These are phyloP conservation scores for Aspergillus vadensis DNA, from an alignment of 2,329 filamentous ascomycete species.

Conservation along the genomic window DNA sequence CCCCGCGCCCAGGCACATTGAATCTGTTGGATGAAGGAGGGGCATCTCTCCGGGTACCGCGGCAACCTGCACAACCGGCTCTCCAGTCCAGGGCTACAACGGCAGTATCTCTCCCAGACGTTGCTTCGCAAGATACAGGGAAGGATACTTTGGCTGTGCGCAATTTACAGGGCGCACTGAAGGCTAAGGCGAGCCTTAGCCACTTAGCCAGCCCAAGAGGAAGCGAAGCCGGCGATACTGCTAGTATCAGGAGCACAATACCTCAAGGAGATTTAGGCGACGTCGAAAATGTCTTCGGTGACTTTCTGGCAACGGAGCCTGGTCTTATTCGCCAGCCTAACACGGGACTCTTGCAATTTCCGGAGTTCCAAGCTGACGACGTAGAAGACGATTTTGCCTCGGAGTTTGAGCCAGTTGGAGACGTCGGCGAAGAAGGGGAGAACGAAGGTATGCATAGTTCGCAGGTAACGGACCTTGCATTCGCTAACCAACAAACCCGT, in stretches of 20 bases:
- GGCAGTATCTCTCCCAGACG: slow-evolving; percentile 77
- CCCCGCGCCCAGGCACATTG: slow-evolving; percentile 48
- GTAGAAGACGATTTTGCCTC: slow-evolving; percentile 67
- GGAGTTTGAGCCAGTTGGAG: slow-evolving; percentile 75
- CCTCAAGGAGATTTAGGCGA: slow-evolving; percentile 66
- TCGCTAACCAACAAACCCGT: slow-evolving; percentile 8
- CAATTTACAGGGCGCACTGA: slow-evolving; percentile 32
- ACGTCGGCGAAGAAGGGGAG: slow-evolving; percentile 54
- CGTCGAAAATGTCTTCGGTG: slow-evolving; percentile 77
- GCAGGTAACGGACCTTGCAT: neutral
- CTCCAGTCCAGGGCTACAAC: slow-evolving; percentile 73
- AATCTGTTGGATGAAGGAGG: slow-evolving; percentile 38
- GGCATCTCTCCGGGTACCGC: slow-evolving; percentile 35
- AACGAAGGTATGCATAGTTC: slow-evolving; percentile 56
- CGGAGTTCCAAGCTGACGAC: slow-evolving; percentile 48
- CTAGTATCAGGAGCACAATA: slow-evolving; percentile 53
- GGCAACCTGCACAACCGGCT: slow-evolving; percentile 35
- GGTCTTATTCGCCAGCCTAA: slow-evolving; percentile 43
- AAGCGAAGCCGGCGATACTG: slow-evolving; percentile 54
- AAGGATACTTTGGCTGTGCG: slow-evolving; percentile 61
- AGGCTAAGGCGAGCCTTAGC: slow-evolving; percentile 40
- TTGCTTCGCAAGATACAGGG: slow-evolving; percentile 71
- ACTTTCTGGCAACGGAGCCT: slow-evolving; percentile 57
- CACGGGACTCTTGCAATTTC: slow-evolving; percentile 35
- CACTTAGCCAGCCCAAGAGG: slow-evolving; percentile 49